A percentile compares a stretch with the other conserved stretches of the same genome.
Evolutionary conservation across 2,329 filamentous ascomycete genomes (phyloP).

Genomic region (Fusarium domesticum): DNA sequence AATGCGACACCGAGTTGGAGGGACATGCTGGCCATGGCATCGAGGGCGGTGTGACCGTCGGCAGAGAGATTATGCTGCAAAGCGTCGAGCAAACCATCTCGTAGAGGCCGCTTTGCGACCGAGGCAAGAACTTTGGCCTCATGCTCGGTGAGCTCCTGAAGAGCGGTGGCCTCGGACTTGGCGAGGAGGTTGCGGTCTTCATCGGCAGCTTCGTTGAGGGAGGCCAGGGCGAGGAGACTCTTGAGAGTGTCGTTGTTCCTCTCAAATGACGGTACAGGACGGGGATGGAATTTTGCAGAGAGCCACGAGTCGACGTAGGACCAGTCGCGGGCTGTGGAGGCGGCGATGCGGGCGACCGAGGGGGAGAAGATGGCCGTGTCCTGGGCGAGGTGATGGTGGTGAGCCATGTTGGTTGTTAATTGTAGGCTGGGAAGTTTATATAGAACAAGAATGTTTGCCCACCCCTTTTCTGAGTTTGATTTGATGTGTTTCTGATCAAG

Average conservation of each 20-base stretch:
- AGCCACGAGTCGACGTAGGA: slow-evolving; percentile 84
- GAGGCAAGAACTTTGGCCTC: slow-evolving; percentile 22
- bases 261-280: slow-evolving; percentile 70
- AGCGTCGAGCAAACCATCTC: slow-evolving; percentile 47
- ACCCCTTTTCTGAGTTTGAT: too few relatives aligned
- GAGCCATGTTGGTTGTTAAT: slow-evolving; percentile 18
- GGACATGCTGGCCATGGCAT: slow-evolving; percentile 54
- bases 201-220: slow-evolving; percentile 73
- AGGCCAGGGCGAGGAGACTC: slow-evolving; percentile 68
- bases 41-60: slow-evolving; percentile 55
- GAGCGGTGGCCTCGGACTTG: slow-evolving; percentile 56
- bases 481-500: too few relatives aligned
- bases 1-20: slow-evolving; percentile 48
- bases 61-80: slow-evolving; percentile 53
- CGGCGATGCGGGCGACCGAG: slow-evolving; percentile 68
- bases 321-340: slow-evolving; percentile 87
- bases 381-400: slow-evolving; percentile 23
- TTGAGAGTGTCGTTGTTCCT: slow-evolving; percentile 81
- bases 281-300: slow-evolving; percentile 62
- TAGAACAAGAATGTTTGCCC: too few relatives aligned
- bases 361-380: slow-evolving; percentile 62
- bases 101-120: slow-evolving; percentile 17
- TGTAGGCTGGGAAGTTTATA: not conserved
- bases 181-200: slow-evolving; percentile 62
- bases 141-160: slow-evolving; percentile 48